Evolutionary conservation across 306 rosid genomes (phyloP).

Genomic region (Rosa persica): DNA sequence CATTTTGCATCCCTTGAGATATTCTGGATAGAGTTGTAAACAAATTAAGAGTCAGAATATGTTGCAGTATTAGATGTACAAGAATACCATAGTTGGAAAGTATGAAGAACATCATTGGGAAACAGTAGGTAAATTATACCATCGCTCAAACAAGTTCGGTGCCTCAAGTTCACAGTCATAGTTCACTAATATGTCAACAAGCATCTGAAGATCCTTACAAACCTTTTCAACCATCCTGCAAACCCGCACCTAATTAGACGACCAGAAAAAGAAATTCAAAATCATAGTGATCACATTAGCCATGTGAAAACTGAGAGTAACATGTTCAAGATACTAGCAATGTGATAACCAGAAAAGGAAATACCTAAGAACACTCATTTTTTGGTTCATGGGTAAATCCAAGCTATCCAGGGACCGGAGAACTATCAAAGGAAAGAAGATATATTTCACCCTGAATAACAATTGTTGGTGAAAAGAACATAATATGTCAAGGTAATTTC

Average conservation of each 20-base stretch:
- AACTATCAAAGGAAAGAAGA: conserved; percentile 96
- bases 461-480: conserved; percentile 32
- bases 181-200: conserved; percentile 97
- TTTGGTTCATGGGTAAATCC: conserved; percentile 76
- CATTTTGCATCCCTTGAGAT: conserved; percentile 77
- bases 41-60: conserved; percentile 42
- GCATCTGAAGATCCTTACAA: conserved; percentile 95
- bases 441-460: conserved; percentile 92
- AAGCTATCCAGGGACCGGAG: conserved; percentile 84
- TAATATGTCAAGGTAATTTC: conserved; percentile 18
- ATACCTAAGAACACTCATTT: conserved; percentile 90
- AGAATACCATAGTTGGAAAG: not conserved
- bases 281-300: conserved; percentile 4
- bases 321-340: conserved; percentile 12
- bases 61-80: conserved; percentile 21
- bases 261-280: conserved; percentile 24
- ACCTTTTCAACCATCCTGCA: conserved; percentile 97
- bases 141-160: conserved; percentile 94
- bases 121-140: conserved; percentile 47
- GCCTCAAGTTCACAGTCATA: conserved; percentile 99
- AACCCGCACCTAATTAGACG: conserved; percentile 29
- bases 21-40: conserved; percentile 88
- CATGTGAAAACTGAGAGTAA: conserved; percentile 10
- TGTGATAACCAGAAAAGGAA: conserved; percentile 34
- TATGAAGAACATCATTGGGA: conserved; percentile 23